phyloP scores from a whole-genome alignment of 805 yeast species.

The Saccharomycopsis synnaedendra region DNA sequence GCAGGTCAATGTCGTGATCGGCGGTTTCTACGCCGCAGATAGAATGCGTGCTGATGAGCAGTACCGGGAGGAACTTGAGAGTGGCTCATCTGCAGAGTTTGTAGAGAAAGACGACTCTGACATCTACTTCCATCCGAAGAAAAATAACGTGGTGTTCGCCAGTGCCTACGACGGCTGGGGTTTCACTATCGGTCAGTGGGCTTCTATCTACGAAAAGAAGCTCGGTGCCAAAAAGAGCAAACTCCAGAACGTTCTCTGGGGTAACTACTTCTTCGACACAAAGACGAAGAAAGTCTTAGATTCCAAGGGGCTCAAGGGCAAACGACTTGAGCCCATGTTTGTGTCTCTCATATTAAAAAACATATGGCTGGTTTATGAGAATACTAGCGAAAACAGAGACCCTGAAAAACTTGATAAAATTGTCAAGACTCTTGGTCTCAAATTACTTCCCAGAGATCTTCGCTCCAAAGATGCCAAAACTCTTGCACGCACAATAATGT shows the following conservation, averaged over 20 bases:
- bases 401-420: conserved; percentile 66
- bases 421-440: conserved; percentile 55
- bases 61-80: conserved; percentile 58
- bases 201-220: conserved; percentile 74
- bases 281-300: conserved; percentile 76
- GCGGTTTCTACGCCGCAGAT: conserved; percentile 87
- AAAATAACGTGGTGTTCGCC: conserved; percentile 83
- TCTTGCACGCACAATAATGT: conserved; percentile 55
- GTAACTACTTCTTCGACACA: conserved; percentile 82
- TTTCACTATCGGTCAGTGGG: conserved; percentile 78
- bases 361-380: conserved; percentile 84
- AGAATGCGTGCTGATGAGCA: conserved; percentile 78
- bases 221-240: conserved; percentile 74
- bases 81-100: conserved; percentile 26
- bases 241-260: conserved; percentile 87
- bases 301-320: conserved; percentile 49
- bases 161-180: conserved; percentile 98
- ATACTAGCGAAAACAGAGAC: conserved; percentile 38
- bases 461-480: conserved; percentile 65
- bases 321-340: conserved; percentile 62
- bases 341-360: conserved; percentile 80
- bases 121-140: conserved; percentile 76
- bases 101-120: conserved; percentile 72
- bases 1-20: conserved; percentile 90
- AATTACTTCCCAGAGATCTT: conserved; percentile 62